Evolutionary conservation across 371 early-diverging fungal species (phyloP), one percentile per base, ranked within the genome.

Genomic region (Apophysomyces variabilis): DNA sequence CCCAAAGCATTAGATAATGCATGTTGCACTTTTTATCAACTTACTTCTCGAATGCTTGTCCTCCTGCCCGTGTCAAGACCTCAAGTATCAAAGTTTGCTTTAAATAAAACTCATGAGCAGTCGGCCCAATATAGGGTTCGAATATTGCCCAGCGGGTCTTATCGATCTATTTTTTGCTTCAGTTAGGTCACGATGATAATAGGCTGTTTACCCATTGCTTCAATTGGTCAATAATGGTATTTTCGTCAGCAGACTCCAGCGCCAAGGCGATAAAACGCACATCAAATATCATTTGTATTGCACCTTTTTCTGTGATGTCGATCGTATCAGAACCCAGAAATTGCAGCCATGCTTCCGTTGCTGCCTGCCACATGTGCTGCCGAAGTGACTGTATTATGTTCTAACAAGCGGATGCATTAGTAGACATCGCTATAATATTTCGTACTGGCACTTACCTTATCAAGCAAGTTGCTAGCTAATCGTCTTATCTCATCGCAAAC

Each of bases 211-310:
- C 78, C 61, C 67, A 47, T 58, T 50, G 54, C 8, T 67, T 68
- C 1, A 75, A 59, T 4, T 66, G 60, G 37, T 68, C 66, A 18
- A 72, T 56, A 46, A 61, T 4, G 62, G n/a, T 3, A 41, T 37
- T 14, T 32, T 44, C 4, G 54, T 39, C 18, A 74, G 64, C 16
- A 66, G n/a, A 9, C 5, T 74, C 73, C 46, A 85, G 74, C 1
- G 83, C 57, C 16, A 69, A 32, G 21, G 66, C 70, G 57, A 85
- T 43, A 61, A 84, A 82, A 54, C 79, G 64, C n/a, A 78, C 67
- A 45, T 88, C 88, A 69, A 86, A 85, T 18, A 84, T 45, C 39
- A 86, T 56, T 44, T 88, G 88, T 16, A 84, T 60, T 1, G 88
- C 80, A 0, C 88, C 85, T 41, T 79, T 79, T 58, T 87, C 86